phyloP scores from a whole-genome alignment of 2,329 filamentous ascomycete genomes.

The Akanthomyces dipterigenus region DNA sequence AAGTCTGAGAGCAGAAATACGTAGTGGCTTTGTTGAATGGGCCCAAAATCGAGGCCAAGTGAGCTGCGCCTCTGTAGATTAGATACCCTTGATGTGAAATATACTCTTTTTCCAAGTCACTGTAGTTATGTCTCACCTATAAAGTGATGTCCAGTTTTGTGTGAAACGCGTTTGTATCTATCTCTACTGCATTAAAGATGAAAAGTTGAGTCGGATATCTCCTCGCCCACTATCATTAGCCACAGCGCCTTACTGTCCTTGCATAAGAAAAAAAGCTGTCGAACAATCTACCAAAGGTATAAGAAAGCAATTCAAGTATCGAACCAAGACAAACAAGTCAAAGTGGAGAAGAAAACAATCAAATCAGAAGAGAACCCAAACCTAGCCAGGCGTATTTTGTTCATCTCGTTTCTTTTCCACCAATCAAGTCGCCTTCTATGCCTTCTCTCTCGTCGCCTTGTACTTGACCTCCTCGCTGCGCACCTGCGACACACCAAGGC shows the following conservation, averaged over 20 bases:
- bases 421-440: slow-evolving; percentile 9
- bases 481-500: slow-evolving; percentile 55
- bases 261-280: too few species aligned
- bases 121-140: neutral
- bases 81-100: slow-evolving; percentile 33
- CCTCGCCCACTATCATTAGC: neutral
- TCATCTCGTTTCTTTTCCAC: neutral
- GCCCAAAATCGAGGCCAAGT: neutral
- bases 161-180: too few species aligned
- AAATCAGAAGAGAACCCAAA: neutral
- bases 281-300: neutral
- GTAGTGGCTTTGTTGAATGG: neutral
- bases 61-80: slow-evolving; percentile 27
- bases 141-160: too few species aligned
- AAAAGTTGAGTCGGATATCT: neutral
- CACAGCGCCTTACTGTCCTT: neutral
- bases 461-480: slow-evolving; percentile 20
- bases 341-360: neutral
- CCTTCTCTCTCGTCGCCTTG: slow-evolving; percentile 18
- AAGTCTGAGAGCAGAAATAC: neutral
- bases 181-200: neutral
- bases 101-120: neutral
- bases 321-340: slow-evolving; percentile 11
- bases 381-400: neutral
- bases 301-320: neutral